These are phyloP conservation scores for Gymnopilus dilepis DNA, from an alignment of 768 basidiomycete species.

Conservation along the genomic window DNA sequence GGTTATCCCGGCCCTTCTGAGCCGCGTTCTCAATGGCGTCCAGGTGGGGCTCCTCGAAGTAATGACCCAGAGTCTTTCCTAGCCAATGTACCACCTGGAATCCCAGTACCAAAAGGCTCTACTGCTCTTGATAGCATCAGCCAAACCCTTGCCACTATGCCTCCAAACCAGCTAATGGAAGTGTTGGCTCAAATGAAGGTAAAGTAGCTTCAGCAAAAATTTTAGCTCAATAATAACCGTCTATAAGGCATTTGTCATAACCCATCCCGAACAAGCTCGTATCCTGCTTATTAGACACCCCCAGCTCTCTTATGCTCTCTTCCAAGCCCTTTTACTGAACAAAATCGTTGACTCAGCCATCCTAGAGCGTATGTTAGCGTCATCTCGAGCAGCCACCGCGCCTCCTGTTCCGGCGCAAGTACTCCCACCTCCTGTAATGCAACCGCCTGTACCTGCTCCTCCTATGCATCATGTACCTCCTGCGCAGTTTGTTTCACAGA, in stretches of 20 bases:
- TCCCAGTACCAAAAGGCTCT: conserved; percentile 71
- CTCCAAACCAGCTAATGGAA: conserved; percentile 86
- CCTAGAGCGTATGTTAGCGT: conserved; percentile 69
- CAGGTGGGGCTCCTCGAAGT: conserved; percentile 47
- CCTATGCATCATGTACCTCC: conserved; percentile 51
- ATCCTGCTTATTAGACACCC: conserved; percentile 82
- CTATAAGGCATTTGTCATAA: conserved; percentile 85
- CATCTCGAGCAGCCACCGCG: conserved; percentile 34
- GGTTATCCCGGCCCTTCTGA: conserved; percentile 61
- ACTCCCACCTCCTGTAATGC: conserved; percentile 27
- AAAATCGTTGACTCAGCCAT: conserved; percentile 91
- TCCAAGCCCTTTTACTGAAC: conserved; percentile 92
- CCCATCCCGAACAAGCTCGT: conserved; percentile 89
- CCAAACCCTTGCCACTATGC: conserved; percentile 82
- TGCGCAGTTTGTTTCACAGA: conserved; percentile 36
- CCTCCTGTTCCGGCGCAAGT: conserved; percentile 22
- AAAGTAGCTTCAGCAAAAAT: conserved; percentile 29
- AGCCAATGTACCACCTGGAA: conserved; percentile 73
- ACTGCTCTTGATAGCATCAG: conserved; percentile 84
- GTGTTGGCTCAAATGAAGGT: conserved; percentile 99
- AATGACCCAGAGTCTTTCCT: conserved; percentile 61
- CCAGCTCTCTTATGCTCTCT: conserved; percentile 94
- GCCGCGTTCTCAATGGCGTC: conserved; percentile 59
- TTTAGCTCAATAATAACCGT: not conserved
- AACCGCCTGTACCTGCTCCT: conserved; percentile 33